phyloP scores from a whole-genome alignment of 2,329 filamentous ascomycete species.

The Trichoderma sp. region DNA sequence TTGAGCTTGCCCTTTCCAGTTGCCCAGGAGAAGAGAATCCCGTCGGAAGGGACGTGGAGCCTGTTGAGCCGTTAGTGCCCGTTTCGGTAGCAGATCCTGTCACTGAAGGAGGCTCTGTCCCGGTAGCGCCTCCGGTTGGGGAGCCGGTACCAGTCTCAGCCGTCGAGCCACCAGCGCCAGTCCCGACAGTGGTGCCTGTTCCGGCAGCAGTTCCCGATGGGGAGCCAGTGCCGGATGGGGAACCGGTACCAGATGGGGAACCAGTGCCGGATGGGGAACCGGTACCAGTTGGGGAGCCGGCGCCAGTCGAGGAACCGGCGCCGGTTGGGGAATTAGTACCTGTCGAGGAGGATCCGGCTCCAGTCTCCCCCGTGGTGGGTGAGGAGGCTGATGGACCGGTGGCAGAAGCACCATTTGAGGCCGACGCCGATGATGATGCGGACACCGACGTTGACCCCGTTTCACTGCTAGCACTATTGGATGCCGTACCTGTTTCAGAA shows the following conservation, averaged over 20 bases:
- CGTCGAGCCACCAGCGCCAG: not conserved
- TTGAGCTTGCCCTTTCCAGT: conserved; percentile 6
- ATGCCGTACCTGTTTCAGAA: conserved; percentile 6
- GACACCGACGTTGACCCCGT: not conserved
- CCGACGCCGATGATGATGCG: not conserved
- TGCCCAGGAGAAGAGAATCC: not conserved
- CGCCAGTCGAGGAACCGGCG: not conserved
- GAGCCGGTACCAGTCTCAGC: not conserved
- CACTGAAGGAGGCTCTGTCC: not conserved
- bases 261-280: not conserved
- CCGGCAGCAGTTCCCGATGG: not conserved
- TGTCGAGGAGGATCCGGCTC: not conserved
- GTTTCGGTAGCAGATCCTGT: not conserved
- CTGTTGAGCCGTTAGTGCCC: not conserved
- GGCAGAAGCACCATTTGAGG: not conserved
- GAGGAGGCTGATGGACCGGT: not conserved
- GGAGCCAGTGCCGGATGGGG: not conserved
- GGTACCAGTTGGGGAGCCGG: not conserved
- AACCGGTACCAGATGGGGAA: not conserved
- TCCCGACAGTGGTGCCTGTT: not conserved
- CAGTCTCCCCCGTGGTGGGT: not conserved
- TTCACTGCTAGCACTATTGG: conserved; percentile 1
- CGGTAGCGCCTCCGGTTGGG: not conserved
- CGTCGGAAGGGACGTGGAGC: not conserved
- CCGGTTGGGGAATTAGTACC: not conserved